Percentiles rank a stretch among this genome's conserved stretches.
These are phyloP conservation scores for Penicillium sp. DNA, from an alignment of 2,329 filamentous ascomycete genomes.

Conservation along the genomic window DNA sequence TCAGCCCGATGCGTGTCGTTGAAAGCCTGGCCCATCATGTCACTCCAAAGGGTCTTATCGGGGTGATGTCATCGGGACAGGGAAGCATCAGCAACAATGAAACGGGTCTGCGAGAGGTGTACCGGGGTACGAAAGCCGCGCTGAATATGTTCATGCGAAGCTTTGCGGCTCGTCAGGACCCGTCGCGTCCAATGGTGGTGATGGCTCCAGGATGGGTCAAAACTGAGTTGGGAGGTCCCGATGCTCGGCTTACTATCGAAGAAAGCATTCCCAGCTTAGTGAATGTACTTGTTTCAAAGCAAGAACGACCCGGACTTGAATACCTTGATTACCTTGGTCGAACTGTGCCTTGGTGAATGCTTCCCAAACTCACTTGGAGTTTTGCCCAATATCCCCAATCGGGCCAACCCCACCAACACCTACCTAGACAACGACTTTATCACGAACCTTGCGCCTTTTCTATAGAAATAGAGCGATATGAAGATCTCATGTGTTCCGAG, in stretches of 20 bases:
- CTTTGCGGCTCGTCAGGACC: neutral
- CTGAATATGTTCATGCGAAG: conserved; percentile 5
- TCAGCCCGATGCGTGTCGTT: conserved; percentile 4
- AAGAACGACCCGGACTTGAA: neutral
- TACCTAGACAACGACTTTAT: neutral
- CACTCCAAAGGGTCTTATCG: neutral
- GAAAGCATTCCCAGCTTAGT: conserved; percentile 1
- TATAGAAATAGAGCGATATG: neutral
- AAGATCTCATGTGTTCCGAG: neutral
- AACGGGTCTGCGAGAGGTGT: neutral
- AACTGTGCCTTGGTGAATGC: neutral
- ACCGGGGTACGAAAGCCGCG: conserved; percentile 1
- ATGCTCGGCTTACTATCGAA: conserved; percentile 1
- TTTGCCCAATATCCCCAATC: neutral
- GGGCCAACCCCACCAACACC: neutral
- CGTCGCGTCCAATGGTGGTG: neutral
- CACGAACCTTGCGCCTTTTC: neutral
- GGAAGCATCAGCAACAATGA: conserved; percentile 5
- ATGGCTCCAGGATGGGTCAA: conserved; percentile 4
- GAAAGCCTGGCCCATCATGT: neutral
- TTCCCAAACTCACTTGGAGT: neutral
- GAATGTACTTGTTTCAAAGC: neutral
- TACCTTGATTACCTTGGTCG: neutral
- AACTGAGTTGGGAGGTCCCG: neutral
- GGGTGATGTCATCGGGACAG: conserved; percentile 4